Percentiles rank a stretch among this genome's conserved stretches.
phyloP scores from a whole-genome alignment of 768 basidiomycete genomes.

The Mycena maculata region DNA sequence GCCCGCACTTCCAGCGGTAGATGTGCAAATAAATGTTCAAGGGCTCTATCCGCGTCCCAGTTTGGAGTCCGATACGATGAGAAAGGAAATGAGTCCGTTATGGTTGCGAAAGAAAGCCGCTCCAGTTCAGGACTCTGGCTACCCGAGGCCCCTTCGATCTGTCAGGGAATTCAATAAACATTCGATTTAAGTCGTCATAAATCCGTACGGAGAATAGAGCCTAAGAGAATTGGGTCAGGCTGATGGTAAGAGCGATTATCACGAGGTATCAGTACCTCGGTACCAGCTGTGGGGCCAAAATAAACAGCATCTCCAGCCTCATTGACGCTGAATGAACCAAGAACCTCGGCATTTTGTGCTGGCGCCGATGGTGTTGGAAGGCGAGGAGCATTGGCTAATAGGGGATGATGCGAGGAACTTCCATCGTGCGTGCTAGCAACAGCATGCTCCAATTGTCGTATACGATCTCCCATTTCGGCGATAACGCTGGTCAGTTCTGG shows the following conservation, averaged over 20 bases:
- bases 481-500: conserved; percentile 52
- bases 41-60: conserved; percentile 35
- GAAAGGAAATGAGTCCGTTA: conserved; percentile 45
- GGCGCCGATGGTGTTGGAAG: conserved; percentile 14
- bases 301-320: conserved; percentile 58
- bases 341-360: conserved; percentile 44
- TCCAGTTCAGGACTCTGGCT: neutral
- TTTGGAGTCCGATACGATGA: conserved; percentile 27
- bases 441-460: conserved; percentile 56
- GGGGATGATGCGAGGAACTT: conserved; percentile 5
- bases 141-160: conserved; percentile 25
- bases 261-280: conserved; percentile 51
- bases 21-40: conserved; percentile 40
- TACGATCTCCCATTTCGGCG: conserved; percentile 54
- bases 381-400: neutral
- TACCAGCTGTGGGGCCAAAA: conserved; percentile 61
- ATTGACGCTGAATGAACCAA: conserved; percentile 59
- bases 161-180: neutral
- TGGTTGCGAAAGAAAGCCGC: conserved; percentile 14
- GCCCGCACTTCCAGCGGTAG: conserved; percentile 53
- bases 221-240: neutral
- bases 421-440: conserved; percentile 42
- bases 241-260: neutral
- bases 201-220: conserved; percentile 25
- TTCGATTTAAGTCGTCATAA: neutral